phyloP scores from a whole-genome alignment of 164 flowering plant genomes.

The Stephania cephalantha region DNA sequence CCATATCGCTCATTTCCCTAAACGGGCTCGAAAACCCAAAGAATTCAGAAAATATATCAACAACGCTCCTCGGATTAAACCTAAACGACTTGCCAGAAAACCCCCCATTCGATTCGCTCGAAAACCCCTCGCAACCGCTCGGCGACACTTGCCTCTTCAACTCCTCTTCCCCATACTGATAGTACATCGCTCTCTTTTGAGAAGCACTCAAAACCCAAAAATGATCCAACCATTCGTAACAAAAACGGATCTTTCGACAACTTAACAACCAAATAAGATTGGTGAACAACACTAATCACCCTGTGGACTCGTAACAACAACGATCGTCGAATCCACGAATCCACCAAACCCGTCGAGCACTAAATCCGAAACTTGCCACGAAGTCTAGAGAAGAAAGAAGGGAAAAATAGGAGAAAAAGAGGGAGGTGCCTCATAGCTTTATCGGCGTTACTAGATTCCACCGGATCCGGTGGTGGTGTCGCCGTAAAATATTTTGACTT shows the following conservation, averaged over 20 bases:
- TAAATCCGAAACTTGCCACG: too few species aligned
- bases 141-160: conserved; percentile 70
- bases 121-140: conserved; percentile 48
- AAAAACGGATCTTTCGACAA: background rate
- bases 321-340: too few species aligned
- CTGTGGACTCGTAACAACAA: too few species aligned
- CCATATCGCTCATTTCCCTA: conserved; percentile 58
- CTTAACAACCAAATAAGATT: background rate
- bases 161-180: conserved; percentile 92
- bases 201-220: conserved; percentile 67
- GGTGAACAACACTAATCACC: too few species aligned
- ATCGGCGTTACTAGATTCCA: too few species aligned
- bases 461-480: too few species aligned
- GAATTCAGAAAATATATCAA: conserved; percentile 83
- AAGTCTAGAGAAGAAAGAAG: too few species aligned
- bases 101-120: conserved; percentile 20
- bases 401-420: too few species aligned
- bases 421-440: too few species aligned
- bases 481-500: too few species aligned
- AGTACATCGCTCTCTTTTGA: conserved; percentile 74
- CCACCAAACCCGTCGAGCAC: too few species aligned
- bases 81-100: conserved; percentile 44
- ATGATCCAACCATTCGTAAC: background rate
- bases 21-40: conserved; percentile 74
- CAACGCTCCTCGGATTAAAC: conserved; percentile 73